Percentiles rank a stretch among this genome's conserved stretches.
Evolutionary conservation across 768 basidiomycete species (phyloP).

Genomic region (Amyloporia xantha): DNA sequence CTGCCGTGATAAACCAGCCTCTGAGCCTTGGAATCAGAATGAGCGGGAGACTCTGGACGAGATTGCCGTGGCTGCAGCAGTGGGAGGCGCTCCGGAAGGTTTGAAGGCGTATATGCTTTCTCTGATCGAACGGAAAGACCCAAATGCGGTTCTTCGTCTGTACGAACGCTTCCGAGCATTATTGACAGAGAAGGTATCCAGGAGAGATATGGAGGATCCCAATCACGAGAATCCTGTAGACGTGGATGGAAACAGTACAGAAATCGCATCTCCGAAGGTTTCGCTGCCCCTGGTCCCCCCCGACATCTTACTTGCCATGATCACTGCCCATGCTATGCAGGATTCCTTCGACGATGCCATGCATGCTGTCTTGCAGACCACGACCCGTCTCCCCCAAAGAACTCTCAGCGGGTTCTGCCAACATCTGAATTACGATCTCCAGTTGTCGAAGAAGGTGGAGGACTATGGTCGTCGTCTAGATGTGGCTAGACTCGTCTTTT

Average conservation of each 20-base stretch:
- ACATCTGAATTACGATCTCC: conserved; percentile 30
- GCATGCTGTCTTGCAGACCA: conserved; percentile 32
- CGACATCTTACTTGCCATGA: conserved; percentile 42
- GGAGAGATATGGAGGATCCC: neutral
- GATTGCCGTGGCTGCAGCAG: conserved; percentile 46
- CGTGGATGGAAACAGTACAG: neutral
- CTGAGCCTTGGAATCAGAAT: conserved; percentile 18
- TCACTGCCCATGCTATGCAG: conserved; percentile 56
- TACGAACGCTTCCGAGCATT: conserved; percentile 15
- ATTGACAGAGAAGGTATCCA: conserved; percentile 15
- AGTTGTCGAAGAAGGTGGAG: conserved; percentile 37
- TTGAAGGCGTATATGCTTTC: conserved; percentile 11
- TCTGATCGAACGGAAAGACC: conserved; percentile 16
- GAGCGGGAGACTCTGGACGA: conserved; percentile 30
- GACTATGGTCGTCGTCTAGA: conserved; percentile 43
- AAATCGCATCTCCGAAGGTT: neutral
- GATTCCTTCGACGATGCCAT: conserved; percentile 55
- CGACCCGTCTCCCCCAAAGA: conserved; percentile 29
- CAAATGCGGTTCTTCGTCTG: conserved; percentile 6
- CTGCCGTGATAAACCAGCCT: neutral
- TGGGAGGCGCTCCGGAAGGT: conserved; percentile 30
- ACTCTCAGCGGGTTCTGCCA: conserved; percentile 35
- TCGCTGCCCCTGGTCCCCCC: conserved; percentile 7
- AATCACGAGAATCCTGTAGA: neutral
- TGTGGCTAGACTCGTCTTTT: conserved; percentile 44